Evolutionary conservation across 768 basidiomycete species (phyloP).

Genomic region (Termitomyces sp.): DNA sequence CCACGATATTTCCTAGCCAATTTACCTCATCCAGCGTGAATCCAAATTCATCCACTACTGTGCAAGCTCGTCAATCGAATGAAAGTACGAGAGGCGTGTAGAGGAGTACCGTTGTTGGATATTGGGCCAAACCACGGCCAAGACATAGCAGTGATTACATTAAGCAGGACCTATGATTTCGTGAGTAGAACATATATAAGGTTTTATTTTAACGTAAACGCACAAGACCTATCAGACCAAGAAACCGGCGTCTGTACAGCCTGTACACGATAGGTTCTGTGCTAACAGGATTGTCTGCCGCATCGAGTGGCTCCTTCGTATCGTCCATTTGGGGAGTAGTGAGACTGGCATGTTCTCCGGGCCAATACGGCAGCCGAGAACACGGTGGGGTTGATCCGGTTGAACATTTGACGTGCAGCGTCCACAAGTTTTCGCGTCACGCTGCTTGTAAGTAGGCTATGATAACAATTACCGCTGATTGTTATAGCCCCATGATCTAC

Average conservation of each 20-base stretch:
- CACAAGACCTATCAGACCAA: constrained; percentile 61
- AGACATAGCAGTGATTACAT: constrained; percentile 58
- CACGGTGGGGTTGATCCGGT: not conserved
- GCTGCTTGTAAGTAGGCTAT: too few species aligned
- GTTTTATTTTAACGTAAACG: constrained; percentile 14
- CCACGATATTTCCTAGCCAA: constrained; percentile 74
- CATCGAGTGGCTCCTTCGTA: not conserved
- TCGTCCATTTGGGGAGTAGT: not conserved
- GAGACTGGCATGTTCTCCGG: too few species aligned
- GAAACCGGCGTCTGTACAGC: constrained; percentile 67
- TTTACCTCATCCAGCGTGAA: constrained; percentile 71
- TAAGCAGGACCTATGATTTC: constrained; percentile 51
- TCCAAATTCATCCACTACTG: constrained; percentile 61
- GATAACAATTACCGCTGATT: not conserved
- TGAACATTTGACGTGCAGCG: not conserved
- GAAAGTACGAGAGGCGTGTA: not conserved
- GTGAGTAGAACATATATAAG: not conserved
- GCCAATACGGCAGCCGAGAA: too few species aligned
- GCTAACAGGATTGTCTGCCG: not conserved
- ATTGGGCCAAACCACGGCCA: constrained; percentile 89
- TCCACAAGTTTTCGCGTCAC: not conserved
- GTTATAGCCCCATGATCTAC: not conserved
- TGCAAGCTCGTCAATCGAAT: not conserved
- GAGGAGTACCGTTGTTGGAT: constrained; percentile 52
- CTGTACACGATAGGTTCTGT: constrained; percentile 36